Base-by-base conservation (phyloP, 179 eudicot genomes). In the Beta corolliflora region DNA sequence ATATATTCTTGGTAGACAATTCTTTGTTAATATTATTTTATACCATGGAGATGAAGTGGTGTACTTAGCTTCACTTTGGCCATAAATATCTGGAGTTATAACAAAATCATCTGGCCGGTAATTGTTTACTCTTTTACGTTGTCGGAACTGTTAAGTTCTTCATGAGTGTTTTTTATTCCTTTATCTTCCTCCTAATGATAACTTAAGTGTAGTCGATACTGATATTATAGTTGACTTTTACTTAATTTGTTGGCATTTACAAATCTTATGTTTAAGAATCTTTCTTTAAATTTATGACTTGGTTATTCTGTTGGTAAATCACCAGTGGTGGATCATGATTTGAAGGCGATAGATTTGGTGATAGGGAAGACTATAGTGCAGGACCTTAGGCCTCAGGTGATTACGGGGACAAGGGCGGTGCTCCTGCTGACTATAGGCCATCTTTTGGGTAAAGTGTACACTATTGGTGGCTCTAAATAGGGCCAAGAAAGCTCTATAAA, bases 301-400 rank as follows among this genome's bases (percentile, higher is more conserved):
- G 0, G 25, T 60, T 60, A 10, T n/a, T 1, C 11, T 60, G 65
- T 60, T 60, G 31, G 7, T n/a, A n/a, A 60, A 8, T 60, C n/a
- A n/a, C 25, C 86, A 95, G 97, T 84, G 97, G 98, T 58, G 97
- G 95, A 54, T 91, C 98, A 2, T 84, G 98, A 75, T 87, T 86
- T 65, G 98, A 94, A 0, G 98, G 98, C 14, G 98, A 94, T 1
- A 91, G 96, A 76, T 91, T 88, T 78, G 91, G 93, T 75, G 98
- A 94, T 55, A 86, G 98, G 59, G 98, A 91, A 15, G 94, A 92
- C 1, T 91, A 94, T 80, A 94, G 98, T 80, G 92, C 83, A 18
- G 97, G 97, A 61, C 94, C 95, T 41, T 88, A 95, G 76, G 97
- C 93, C 15, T 83, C 93, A 44, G 98, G 97, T 3, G 98, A 94